These are phyloP conservation scores for Malassezia globosa DNA, from an alignment of 1,284 basidiomycete genomes.

Conservation along the genomic window DNA sequence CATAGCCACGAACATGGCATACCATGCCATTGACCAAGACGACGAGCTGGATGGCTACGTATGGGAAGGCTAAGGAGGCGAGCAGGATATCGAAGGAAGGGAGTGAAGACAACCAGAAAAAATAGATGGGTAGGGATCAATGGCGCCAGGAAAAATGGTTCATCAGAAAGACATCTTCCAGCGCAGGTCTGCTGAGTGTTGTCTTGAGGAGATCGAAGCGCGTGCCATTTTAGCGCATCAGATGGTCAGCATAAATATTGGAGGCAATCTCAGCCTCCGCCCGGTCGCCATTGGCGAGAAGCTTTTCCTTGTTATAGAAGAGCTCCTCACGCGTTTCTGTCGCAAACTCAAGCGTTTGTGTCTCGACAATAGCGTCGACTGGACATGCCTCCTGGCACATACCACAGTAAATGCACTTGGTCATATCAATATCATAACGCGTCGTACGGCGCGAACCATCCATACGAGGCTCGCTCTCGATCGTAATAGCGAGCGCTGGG, in stretches of 20 bases:
- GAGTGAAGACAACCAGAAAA: too few relatives aligned
- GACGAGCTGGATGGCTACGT: conserved; percentile 4
- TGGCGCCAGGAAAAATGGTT: too few relatives aligned
- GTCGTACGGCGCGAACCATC: conserved; percentile 95
- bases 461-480: conserved; percentile 88
- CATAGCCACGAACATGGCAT: background rate
- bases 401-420: conserved; percentile 50
- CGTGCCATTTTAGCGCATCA: conserved; percentile 32
- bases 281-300: conserved; percentile 85
- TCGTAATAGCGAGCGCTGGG: conserved; percentile 97
- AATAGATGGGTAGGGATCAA: too few relatives aligned
- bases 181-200: too few relatives aligned
- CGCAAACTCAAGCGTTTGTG: conserved; percentile 56
- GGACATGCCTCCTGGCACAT: conserved; percentile 75
- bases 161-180: too few relatives aligned
- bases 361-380: conserved; percentile 98
- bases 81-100: too few relatives aligned
- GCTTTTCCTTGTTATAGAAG: conserved; percentile 89
- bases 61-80: background rate
- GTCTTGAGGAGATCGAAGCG: too few relatives aligned
- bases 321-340: conserved; percentile 97
- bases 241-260: conserved; percentile 42
- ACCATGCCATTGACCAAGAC: background rate
- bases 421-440: conserved; percentile 93
- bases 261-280: conserved; percentile 69